Evolutionary conservation across 2,329 filamentous ascomycete genomes (phyloP), one percentile per base, ranked within the genome.

Genomic region (Aspergillus spinulosporus): DNA sequence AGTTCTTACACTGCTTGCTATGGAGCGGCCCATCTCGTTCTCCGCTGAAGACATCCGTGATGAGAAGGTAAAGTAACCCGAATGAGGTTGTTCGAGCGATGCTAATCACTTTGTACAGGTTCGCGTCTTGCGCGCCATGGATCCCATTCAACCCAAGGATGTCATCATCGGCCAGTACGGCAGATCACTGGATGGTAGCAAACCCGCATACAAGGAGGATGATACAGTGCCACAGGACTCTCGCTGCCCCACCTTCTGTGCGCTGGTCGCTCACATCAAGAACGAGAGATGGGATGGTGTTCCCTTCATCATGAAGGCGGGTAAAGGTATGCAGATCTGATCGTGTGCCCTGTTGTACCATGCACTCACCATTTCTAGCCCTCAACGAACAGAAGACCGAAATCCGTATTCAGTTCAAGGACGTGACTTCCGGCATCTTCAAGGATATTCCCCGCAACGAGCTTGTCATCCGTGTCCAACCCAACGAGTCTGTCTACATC

Each of bases 321-420:
- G 94, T 68, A 99, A 99, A 82, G 82, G 79, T 80, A 69, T 60
- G 64, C 7, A 5, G 28, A 8, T 26, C 26, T 32, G 8, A 49
- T 7, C 21, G 29, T 21, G 2, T 49, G 7, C 12, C 8, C 12
- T 14, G 7, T 15, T 21, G 26, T 43, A 9, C 14, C 8, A 37
- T 15, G 14, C 47, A 40, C 67, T 71, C 37, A 70, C 62, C 42
- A 36, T 40, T 43, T 50, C 29, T 57, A 81, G 92, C 94, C 44
- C 82, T 99, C 62, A 99, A 99, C 76, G 94, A 99, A 84, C 94
- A 99, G 76, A 99, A 99, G 87, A 99, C 94, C 11, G 94, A 99
- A 80, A 94, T 99, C 65, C 89, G 94, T 71, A 96, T 99, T 68
- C 94, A 99, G 76, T 99, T 97, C 87, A 96, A 96, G 83, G 94